Evolutionary conservation across 345 rosid genomes (phyloP).

Genomic region (Corchorus olitorius): DNA sequence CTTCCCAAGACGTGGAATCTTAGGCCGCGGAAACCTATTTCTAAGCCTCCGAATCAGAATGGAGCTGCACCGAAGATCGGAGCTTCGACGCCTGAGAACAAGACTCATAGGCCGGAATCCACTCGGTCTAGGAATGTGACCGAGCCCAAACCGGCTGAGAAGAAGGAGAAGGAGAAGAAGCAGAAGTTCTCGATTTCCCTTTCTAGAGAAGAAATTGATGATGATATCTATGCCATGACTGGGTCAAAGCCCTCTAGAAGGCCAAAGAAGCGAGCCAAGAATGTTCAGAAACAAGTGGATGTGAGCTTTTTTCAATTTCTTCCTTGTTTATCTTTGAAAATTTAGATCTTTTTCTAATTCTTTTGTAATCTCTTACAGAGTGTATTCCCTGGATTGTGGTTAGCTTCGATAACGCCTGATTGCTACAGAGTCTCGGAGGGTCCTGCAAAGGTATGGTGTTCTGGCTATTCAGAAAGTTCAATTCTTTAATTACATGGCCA

Average conservation of each 20-base stretch:
- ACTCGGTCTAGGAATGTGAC: conserved; percentile 33
- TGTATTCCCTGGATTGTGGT: conserved; percentile 75
- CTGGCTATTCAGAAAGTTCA: background rate
- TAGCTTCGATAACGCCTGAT: conserved; percentile 58
- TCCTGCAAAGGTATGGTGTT: conserved; percentile 42
- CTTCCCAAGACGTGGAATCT: conserved; percentile 69
- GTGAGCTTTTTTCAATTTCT: conserved; percentile 27
- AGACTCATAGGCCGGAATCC: conserved; percentile 29
- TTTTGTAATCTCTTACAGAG: conserved; percentile 33
- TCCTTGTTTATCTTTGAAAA: background rate
- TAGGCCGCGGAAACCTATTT: conserved; percentile 54
- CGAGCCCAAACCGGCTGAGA: conserved; percentile 36
- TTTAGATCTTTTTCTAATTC: conserved; percentile 2
- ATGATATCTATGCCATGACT: conserved; percentile 64
- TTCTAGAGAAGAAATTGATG: conserved; percentile 69
- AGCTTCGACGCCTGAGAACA: conserved; percentile 32
- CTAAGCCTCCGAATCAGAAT: conserved; percentile 34
- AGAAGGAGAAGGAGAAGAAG: conserved; percentile 54
- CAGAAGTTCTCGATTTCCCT: conserved; percentile 58
- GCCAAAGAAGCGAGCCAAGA: conserved; percentile 73
- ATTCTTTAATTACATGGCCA: background rate
- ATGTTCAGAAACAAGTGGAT: conserved; percentile 70
- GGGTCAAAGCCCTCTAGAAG: conserved; percentile 72
- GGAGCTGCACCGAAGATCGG: conserved; percentile 29
- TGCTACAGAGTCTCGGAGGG: conserved; percentile 54